These are phyloP conservation scores for Termitomyces heimii DNA, from an alignment of 768 basidiomycete species.

Conservation along the genomic window DNA sequence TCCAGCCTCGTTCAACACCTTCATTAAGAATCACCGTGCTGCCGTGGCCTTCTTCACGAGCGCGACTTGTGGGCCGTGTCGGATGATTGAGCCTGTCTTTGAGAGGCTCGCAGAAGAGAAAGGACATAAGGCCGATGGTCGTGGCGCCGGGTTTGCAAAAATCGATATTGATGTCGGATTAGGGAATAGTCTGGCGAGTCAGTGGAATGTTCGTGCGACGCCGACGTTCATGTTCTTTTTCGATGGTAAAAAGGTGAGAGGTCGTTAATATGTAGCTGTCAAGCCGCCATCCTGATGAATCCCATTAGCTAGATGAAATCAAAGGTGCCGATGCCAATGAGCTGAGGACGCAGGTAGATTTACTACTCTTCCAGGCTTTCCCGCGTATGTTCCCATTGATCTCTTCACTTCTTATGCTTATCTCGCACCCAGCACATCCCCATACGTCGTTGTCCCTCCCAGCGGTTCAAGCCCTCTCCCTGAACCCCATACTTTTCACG, in stretches of 20 bases:
- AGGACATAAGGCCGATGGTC: constrained; percentile 27
- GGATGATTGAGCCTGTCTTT: constrained; percentile 79
- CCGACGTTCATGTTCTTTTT: constrained; percentile 90
- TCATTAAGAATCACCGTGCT: constrained; percentile 61
- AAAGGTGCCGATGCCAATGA: constrained; percentile 69
- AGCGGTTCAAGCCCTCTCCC: constrained; percentile 53
- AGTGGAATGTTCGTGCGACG: constrained; percentile 68
- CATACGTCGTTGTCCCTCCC: constrained; percentile 60
- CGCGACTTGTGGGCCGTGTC: constrained; percentile 70
- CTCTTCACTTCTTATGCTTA: background rate
- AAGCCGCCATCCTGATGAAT: background rate
- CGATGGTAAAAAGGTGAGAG: constrained; percentile 60
- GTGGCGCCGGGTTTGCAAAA: constrained; percentile 74
- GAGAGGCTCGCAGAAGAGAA: constrained; percentile 71
- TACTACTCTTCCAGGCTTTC: constrained; percentile 70
- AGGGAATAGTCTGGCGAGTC: constrained; percentile 51
- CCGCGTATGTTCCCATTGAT: constrained; percentile 52
- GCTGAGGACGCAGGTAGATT: constrained; percentile 65
- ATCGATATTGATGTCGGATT: constrained; percentile 74
- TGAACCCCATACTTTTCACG: constrained; percentile 70
- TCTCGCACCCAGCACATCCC: constrained; percentile 54
- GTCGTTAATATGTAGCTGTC: background rate
- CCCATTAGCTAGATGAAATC: constrained; percentile 54
- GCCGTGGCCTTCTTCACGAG: constrained; percentile 82
- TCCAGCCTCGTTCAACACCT: constrained; percentile 59